Evolutionary conservation across 768 basidiomycete species (phyloP), one percentile per base, ranked within the genome.

Genomic region (Kwoniella europaea): DNA sequence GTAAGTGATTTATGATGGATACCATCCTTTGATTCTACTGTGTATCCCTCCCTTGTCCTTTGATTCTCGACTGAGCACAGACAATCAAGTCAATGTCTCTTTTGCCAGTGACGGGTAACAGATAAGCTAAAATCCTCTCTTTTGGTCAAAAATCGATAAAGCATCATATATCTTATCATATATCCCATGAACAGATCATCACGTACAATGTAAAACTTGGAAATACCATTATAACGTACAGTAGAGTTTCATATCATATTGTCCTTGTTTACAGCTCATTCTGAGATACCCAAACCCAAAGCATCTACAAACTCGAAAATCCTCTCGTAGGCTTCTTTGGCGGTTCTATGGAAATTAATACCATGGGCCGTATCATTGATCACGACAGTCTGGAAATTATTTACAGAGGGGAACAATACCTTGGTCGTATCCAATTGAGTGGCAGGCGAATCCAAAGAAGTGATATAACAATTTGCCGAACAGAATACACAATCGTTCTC

Each of bases 331-430:
- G 76, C 76, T 18, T 61, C 60, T 67, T 73, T 71, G 9, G 76
- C 73, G 22, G 76, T 73, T 42, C 69, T 67, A 56, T 71, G 77
- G 62, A 63, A 78, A 65, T 78, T 78, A 65, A 78, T 78, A 73
- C 74, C 77, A 63, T 78, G 77, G 12, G 60, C 77, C 15, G 75
- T 78, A 64, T 63, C 73, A 12, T 71, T 65, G 1, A 78, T 73
- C 24, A 74, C 71, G 43, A 63, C 67, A 43, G 75, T 76, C 35
- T 62, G 43, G 65, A 78, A 78, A 50, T 74, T 63, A 13, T 50
- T 10, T 9, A 76, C 75, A 22, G 35, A 24, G 5, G 74, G 77
- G 69, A 71, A 78, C 10, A 74, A 44, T 35, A 57, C 56, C 56
- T 67, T 67, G 44, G 74, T 69, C 16, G 74, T 74, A 52, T 78